phyloP scores from a whole-genome alignment of 805 yeast genomes.

The Komagataella populi region DNA sequence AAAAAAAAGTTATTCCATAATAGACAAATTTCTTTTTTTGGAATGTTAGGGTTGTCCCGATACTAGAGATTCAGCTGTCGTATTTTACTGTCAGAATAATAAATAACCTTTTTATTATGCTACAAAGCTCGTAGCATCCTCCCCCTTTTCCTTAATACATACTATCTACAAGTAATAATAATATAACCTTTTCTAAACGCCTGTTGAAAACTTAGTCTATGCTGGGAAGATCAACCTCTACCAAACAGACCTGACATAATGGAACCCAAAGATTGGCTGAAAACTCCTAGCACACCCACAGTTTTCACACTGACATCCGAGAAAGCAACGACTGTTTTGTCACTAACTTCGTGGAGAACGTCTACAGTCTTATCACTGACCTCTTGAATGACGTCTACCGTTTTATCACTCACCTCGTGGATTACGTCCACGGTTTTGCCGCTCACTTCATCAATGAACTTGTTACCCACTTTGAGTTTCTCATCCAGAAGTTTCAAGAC shows the following conservation, averaged over 20 bases:
- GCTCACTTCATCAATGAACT: constrained; percentile 1
- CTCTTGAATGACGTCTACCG: constrained; percentile 8
- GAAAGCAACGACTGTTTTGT: constrained; percentile 11
- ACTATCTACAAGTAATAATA: neutral
- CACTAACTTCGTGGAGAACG: constrained; percentile 12
- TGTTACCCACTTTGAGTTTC: constrained; percentile 8
- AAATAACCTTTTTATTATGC: neutral
- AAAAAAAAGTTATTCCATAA: neutral
- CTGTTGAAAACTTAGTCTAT: neutral
- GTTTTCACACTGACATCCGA: constrained; percentile 11
- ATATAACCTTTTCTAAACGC: neutral
- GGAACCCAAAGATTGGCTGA: neutral
- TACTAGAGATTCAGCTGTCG: neutral
- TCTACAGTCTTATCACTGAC: constrained; percentile 8
- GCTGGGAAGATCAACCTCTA: neutral
- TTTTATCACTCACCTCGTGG: constrained; percentile 11
- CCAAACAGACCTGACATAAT: neutral
- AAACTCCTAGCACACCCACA: neutral
- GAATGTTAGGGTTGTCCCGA: neutral
- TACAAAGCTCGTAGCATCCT: neutral
- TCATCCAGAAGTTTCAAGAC: constrained; percentile 45
- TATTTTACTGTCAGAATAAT: too few species aligned
- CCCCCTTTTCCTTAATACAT: neutral
- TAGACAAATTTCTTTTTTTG: neutral
- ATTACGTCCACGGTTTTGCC: constrained; percentile 1